Base-by-base conservation (phyloP, 176 grass and related monocot genomes). In the Musa beccarii region DNA sequence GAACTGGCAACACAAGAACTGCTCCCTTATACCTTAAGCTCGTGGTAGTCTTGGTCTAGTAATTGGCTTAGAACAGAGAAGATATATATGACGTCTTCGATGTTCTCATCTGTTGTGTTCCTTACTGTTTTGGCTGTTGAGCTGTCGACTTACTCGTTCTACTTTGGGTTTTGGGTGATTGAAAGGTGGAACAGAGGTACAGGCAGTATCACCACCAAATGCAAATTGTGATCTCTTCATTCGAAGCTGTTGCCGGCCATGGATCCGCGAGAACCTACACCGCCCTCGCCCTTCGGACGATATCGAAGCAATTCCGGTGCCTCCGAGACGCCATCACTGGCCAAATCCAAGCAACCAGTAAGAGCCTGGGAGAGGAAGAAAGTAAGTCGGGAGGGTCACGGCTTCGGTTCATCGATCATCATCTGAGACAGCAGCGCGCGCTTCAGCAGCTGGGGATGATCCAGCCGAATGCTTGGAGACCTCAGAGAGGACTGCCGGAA, bases 381-480 rank as follows among this genome's bases (percentile, higher is more conserved):
- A 49, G 75, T 0, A 85, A 85, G 76, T 76, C 61, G 1, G 83
- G 87, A 1, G 91, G 91, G 0, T 95, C 89, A 0, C 70, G 96
- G 49, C 96, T 99, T 53, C 74, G 96, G 3, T 95, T 86, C 88
- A 88, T 94, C 85, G 96, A 99, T 79, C 88, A 99, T 85, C 96
- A 95, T 68, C 88, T 99, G 75, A 83, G 91, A 59, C 96, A 99
- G 81, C 95, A 99, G 83, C 86, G 91, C 1, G 91, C 95, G 2
- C 88, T 99, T 51, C 95, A 99, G 76, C 96, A 99, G 77, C 86
- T 99, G 1, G 96, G 96, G 3, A 95, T 99, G 96, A 92, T 99
- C 73, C 96, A 99, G 87, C 87, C 88, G 83, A 93, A 88, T 59
- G 91, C 91, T 1, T 99, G 96, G 96, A 85, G 96, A 8, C 96